Evolutionary conservation across 495 filamentous ascomycete genomes (phyloP), one percentile per base, ranked within the genome.

Genomic region (Acidiella bohemica): DNA sequence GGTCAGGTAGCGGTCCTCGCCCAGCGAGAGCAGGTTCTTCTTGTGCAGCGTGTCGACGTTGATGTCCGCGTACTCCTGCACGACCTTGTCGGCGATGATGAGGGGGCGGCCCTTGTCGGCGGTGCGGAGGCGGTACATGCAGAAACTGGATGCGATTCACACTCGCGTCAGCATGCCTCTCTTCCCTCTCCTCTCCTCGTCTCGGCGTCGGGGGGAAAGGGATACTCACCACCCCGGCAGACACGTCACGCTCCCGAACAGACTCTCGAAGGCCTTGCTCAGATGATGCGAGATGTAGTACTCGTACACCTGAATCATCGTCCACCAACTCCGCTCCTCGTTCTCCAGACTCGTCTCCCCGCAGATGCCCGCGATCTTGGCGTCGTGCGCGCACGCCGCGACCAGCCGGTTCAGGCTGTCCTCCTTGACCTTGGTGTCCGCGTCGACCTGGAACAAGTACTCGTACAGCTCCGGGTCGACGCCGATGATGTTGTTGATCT

Each of bases 291-390:
- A 93, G 56, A 95, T 95, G 59, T 81, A 95, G 66, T 95, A 95
- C 60, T 95, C 87, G 62, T 95, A 95, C 42, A 95, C 90, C 60
- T 97, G 90, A 56, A 97, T 97, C 90, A 97, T 97, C 8, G 92
- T 97, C 84, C 84, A 92, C 85, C 87, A 96, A 50, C 76, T 86
- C 16, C 77, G 66, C 50, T 94, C 80, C 61, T 94, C 87, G 50
- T 97, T 97, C 59, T 93, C 81, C 44, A 96, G 68, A 67, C 81
- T 92, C 4, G 90, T 97, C 57, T 97, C 90, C 50, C 90, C 90
- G 62, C 90, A 97, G 43, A 97, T 94, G 51, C 90, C 90, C 28
- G 83, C 85, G 65, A 97, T 92, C 60, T 88, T 93, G 39, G 85
- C 79, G 60, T 97, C 84, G 54, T 93, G 85, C 37, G 82, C 80